phyloP scores from a whole-genome alignment of 306 rosid genomes.

The Urtica urens region DNA sequence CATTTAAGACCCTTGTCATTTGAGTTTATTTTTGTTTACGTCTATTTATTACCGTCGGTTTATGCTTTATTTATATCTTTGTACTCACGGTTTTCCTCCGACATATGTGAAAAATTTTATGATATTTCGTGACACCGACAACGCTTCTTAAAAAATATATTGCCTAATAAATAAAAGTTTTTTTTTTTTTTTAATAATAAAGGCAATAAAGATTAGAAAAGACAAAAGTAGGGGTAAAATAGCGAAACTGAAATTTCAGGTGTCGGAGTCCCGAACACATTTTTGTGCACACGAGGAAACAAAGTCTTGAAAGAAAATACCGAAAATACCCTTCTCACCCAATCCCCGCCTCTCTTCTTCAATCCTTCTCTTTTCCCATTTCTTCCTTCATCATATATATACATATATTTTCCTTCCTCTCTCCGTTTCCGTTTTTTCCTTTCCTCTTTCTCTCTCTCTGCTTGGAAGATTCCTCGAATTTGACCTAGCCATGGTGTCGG shows the following conservation, averaged over 20 bases:
- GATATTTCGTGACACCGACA: no score
- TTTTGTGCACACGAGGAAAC: background rate
- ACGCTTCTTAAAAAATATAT: no score
- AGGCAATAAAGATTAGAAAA: no score
- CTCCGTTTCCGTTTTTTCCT: slow-evolving; percentile 10
- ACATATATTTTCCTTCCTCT: background rate
- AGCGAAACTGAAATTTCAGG: background rate
- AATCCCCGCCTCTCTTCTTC: background rate
- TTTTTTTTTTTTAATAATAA: no score
- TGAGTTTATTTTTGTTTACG: no score
- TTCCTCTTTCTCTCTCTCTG: background rate
- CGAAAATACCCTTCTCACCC: slow-evolving; percentile 12
- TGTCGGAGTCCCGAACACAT: background rate
- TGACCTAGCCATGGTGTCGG: slow-evolving; percentile 19
- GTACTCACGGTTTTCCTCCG: no score
- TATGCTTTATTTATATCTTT: no score
- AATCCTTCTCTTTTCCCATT: background rate
- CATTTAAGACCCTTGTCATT: no score
- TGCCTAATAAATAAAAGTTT: no score
- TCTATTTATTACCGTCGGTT: no score
- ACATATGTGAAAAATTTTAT: no score
- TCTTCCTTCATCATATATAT: background rate
- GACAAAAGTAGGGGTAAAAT: background rate
- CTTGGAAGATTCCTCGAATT: background rate
- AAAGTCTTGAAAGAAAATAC: background rate